phyloP scores from a whole-genome alignment of 2,329 filamentous ascomycete genomes.

The Xylaria hypoxylon region DNA sequence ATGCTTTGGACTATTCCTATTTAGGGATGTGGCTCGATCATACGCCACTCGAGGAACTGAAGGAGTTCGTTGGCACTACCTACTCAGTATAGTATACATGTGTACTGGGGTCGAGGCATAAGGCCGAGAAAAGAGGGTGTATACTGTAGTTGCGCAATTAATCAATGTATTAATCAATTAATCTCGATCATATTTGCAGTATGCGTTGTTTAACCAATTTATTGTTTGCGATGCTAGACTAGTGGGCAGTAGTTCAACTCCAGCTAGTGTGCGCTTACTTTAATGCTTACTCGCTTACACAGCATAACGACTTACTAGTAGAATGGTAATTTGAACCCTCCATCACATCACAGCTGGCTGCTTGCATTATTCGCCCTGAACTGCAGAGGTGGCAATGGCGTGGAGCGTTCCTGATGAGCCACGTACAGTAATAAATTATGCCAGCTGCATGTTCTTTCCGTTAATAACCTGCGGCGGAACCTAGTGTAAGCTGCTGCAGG shows the following conservation, averaged over 20 bases:
- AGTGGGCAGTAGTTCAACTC: too few relatives aligned
- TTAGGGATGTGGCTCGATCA: conserved; percentile 15
- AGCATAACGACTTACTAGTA: neutral
- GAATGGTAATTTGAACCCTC: conserved; percentile 7
- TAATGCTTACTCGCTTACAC: conserved; percentile 10
- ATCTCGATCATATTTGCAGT: too few relatives aligned
- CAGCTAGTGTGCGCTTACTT: conserved; percentile 1
- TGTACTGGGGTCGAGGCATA: neutral
- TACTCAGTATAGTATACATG: neutral
- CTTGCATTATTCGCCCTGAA: conserved; percentile 17
- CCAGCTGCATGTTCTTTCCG: conserved; percentile 15
- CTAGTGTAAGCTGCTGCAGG: conserved; percentile 22
- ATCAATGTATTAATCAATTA: too few relatives aligned
- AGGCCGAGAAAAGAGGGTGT: too few relatives aligned
- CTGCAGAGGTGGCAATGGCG: conserved; percentile 25
- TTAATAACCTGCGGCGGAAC: conserved; percentile 23
- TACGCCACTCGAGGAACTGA: conserved; percentile 14
- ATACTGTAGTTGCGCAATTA: too few relatives aligned
- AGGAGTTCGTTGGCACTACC: conserved; percentile 17
- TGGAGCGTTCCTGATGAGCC: conserved; percentile 36
- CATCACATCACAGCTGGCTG: conserved; percentile 26
- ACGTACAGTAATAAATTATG: conserved; percentile 38
- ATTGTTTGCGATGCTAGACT: too few relatives aligned
- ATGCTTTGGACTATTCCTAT: conserved; percentile 15
- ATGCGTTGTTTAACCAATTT: too few relatives aligned